Evolutionary conservation across 2,329 filamentous ascomycete genomes (phyloP).

Genomic region (Monilinia vaccinii-corymbosi): DNA sequence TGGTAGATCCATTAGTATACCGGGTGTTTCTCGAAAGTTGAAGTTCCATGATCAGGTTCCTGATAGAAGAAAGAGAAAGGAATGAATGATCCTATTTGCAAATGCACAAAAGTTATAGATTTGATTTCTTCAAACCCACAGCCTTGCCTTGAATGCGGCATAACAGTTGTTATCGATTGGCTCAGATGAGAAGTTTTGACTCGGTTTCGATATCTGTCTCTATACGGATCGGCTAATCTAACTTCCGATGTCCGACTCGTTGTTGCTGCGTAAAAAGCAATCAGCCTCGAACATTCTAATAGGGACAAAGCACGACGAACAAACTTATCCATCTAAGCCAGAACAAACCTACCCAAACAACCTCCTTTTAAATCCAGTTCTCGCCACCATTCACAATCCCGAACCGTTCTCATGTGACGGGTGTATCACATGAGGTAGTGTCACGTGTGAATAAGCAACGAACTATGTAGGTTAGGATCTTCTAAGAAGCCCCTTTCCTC

Average conservation of each 20-base stretch:
- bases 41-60: conserved; percentile 2
- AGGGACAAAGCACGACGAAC: neutral
- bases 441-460: no score
- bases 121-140: neutral
- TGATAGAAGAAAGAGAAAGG: neutral
- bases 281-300: neutral
- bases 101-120: neutral
- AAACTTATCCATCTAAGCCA: neutral
- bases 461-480: no score
- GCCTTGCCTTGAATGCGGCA: neutral
- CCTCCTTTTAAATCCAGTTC: neutral
- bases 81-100: neutral
- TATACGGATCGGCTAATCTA: neutral
- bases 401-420: no score
- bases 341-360: neutral
- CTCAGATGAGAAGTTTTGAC: neutral
- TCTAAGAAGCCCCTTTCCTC: no score
- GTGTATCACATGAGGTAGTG: no score
- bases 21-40: neutral
- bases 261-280: no score
- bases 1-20: conserved; percentile 8
- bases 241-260: neutral
- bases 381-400: neutral
- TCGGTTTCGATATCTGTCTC: neutral
- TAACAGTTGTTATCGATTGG: neutral